Conservation (phyloP, 768 basidiomycete genomes). For the Calocybe cyanea region DNA sequence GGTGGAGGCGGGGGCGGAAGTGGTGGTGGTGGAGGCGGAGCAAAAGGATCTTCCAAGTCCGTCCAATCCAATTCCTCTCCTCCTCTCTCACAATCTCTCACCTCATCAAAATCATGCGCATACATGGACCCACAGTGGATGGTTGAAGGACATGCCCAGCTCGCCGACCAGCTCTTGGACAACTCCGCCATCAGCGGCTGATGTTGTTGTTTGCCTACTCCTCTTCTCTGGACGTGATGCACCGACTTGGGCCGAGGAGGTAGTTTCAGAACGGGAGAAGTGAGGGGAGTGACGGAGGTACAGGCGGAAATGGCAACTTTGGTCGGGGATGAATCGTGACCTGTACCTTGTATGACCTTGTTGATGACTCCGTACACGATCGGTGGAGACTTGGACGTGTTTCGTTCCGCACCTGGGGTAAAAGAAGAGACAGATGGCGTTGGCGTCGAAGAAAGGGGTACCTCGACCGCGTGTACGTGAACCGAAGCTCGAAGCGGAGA, state of each 20-base stretch:
- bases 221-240: not conserved
- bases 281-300: not conserved
- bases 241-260: not conserved
- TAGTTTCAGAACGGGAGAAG: not conserved
- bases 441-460: not conserved
- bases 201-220: too few relatives aligned
- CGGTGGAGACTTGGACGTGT: not conserved
- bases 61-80: not conserved
- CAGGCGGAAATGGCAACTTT: not conserved
- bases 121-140: too few relatives aligned
- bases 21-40: not conserved
- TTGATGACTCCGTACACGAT: not conserved
- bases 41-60: not conserved
- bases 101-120: too few relatives aligned
- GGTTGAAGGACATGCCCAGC: too few relatives aligned
- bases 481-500: too few relatives aligned
- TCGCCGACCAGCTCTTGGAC: too few relatives aligned
- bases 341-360: not conserved
- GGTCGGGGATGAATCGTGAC: not conserved
- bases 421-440: slow-evolving; percentile 9
- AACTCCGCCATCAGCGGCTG: too few relatives aligned
- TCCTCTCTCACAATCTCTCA: too few relatives aligned
- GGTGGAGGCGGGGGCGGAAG: not conserved
- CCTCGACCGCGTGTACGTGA: slow-evolving; percentile 2
- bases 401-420: slow-evolving; percentile 9